phyloP scores from a whole-genome alignment of 2,329 filamentous ascomycete species.

The Trichophyton schoenleinii region DNA sequence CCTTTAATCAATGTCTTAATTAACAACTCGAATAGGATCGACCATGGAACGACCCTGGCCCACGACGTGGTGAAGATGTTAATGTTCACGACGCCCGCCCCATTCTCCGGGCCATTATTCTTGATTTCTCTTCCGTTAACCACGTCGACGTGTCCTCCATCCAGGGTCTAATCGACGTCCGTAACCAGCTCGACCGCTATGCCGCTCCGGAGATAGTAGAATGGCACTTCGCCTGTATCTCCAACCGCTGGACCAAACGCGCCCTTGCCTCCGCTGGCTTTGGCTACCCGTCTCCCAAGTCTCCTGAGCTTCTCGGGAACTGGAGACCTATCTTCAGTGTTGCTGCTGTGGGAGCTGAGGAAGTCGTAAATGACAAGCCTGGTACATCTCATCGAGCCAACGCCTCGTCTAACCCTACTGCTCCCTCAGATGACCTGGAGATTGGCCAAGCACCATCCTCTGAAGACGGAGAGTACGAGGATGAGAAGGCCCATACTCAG shows the following conservation, averaged over 20 bases:
- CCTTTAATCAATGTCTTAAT: background rate
- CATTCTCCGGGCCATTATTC: constrained; percentile 41
- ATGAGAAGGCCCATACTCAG: background rate
- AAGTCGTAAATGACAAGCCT: constrained; percentile 3
- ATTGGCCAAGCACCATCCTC: background rate
- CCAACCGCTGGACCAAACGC: constrained; percentile 46
- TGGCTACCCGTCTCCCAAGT: constrained; percentile 27
- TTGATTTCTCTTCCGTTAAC: constrained; percentile 46
- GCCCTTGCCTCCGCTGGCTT: constrained; percentile 44
- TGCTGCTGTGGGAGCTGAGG: constrained; percentile 3
- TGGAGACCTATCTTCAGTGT: constrained; percentile 13
- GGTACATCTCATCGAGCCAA: background rate
- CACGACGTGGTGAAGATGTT: constrained; percentile 15
- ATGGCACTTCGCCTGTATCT: constrained; percentile 40
- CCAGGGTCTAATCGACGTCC: constrained; percentile 43
- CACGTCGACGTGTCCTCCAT: constrained; percentile 45
- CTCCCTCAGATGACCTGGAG: background rate
- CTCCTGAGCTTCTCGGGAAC: constrained; percentile 8
- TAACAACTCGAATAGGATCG: constrained; percentile 25
- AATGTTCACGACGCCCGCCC: constrained; percentile 27
- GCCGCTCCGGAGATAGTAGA: constrained; percentile 29
- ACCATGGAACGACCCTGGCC: constrained; percentile 45
- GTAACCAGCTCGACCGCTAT: constrained; percentile 42
- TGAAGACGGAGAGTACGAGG: background rate
- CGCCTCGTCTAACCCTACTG: background rate